phyloP scores from a whole-genome alignment of 108 stramenopile genomes.

The Craspedostauros australis region DNA sequence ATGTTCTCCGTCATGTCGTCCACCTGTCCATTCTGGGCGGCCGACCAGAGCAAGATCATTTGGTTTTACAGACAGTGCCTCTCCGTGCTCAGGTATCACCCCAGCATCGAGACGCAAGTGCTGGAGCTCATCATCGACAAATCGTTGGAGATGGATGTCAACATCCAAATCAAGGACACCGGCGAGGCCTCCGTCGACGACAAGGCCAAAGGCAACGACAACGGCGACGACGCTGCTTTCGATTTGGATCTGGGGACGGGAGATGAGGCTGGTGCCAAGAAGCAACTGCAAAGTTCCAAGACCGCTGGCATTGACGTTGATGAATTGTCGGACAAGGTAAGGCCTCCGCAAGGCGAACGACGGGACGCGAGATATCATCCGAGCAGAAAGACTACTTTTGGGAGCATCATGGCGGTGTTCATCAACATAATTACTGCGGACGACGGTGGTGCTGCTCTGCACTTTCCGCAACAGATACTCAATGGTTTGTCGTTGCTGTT shows the following conservation, averaged over 20 bases:
- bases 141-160: slow-evolving; percentile 95
- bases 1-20: slow-evolving; percentile 44
- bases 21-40: slow-evolving; percentile 35
- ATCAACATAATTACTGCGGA: too few species aligned
- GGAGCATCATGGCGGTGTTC: too few species aligned
- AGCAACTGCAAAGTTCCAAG: slow-evolving; percentile 8
- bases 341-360: slow-evolving; percentile 1
- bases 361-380: background rate
- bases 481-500: slow-evolving; percentile 20
- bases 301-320: slow-evolving; percentile 13
- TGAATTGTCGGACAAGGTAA: slow-evolving; percentile 52
- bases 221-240: slow-evolving; percentile 14
- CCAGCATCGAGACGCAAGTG: slow-evolving; percentile 28
- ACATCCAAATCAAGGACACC: slow-evolving; percentile 87
- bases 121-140: slow-evolving; percentile 69
- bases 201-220: slow-evolving; percentile 14
- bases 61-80: slow-evolving; percentile 37
- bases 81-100: slow-evolving; percentile 35
- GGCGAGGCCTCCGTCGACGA: slow-evolving; percentile 79
- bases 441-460: too few species aligned
- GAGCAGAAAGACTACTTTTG: too few species aligned
- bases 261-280: slow-evolving; percentile 7
- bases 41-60: slow-evolving; percentile 7
- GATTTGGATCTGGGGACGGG: slow-evolving; percentile 11
- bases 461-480: too few species aligned